Evolutionary conservation across 805 yeast species (phyloP).

Genomic region (Starmerella tilneyi): DNA sequence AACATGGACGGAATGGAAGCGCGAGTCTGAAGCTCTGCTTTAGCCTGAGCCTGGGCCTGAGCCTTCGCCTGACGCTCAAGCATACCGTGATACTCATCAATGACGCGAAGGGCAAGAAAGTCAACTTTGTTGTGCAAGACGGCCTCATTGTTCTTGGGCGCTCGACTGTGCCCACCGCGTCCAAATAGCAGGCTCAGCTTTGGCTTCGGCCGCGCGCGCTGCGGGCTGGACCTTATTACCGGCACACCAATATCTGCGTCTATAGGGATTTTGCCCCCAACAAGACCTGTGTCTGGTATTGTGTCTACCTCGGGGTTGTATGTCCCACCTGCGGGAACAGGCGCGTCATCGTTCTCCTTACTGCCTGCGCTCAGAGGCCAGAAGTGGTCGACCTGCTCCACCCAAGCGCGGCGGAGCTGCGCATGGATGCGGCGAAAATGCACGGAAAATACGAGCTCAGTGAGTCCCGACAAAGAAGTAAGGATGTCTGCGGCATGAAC

Average conservation of each 20-base stretch:
- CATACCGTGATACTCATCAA: constrained; percentile 25
- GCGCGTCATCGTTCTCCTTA: constrained; percentile 22
- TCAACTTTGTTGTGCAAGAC: constrained; percentile 27
- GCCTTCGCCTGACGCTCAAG: constrained; percentile 1
- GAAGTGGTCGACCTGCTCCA: constrained; percentile 31
- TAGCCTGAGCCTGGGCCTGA: neutral
- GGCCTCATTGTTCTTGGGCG: constrained; percentile 11
- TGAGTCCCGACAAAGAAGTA: constrained; percentile 24
- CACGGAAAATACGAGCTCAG: constrained; percentile 24
- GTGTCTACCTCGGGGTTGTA: constrained; percentile 5
- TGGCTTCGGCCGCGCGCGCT: constrained; percentile 11
- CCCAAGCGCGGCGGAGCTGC: constrained; percentile 45
- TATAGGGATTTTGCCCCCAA: constrained; percentile 27
- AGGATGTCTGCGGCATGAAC: constrained; percentile 14
- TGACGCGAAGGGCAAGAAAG: constrained; percentile 28
- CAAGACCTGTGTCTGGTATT: constrained; percentile 10
- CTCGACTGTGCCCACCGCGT: neutral
- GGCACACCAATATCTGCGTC: constrained; percentile 24
- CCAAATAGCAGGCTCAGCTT: constrained; percentile 14
- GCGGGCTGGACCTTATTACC: constrained; percentile 20
- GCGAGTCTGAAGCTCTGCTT: neutral
- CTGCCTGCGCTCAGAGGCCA: constrained; percentile 26
- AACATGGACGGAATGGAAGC: constrained; percentile 3
- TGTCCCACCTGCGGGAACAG: constrained; percentile 31
- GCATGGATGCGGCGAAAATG: constrained; percentile 33